Evolutionary conservation across 306 rosid species (phyloP).

Genomic region (Medicago ruthenica): DNA sequence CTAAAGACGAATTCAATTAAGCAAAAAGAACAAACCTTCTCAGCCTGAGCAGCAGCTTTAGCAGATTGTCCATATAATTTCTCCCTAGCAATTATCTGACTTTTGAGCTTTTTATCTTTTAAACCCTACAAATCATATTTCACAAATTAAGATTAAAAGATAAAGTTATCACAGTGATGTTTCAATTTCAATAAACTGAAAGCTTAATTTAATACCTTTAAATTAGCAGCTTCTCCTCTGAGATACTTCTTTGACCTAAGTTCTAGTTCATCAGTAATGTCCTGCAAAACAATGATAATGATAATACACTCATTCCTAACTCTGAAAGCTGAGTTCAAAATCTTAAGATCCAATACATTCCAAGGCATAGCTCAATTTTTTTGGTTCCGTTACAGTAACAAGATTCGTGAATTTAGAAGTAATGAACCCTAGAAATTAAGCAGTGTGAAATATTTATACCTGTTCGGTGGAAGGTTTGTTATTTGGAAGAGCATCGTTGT

Average conservation of each 20-base stretch:
- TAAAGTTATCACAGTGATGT: background rate
- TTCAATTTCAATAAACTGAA: conserved; percentile 21
- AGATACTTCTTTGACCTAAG: conserved; percentile 68
- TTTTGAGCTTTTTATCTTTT: conserved; percentile 76
- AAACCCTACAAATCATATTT: conserved; percentile 58
- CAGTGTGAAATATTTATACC: conserved; percentile 11
- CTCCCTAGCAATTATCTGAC: conserved; percentile 73
- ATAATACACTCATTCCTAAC: too few relatives aligned
- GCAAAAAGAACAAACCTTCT: conserved; percentile 63
- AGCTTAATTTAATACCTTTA: conserved; percentile 57
- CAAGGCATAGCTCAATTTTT: background rate
- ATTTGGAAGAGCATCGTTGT: conserved; percentile 32
- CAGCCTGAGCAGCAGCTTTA: conserved; percentile 76
- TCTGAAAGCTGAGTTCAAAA: background rate
- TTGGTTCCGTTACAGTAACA: too few relatives aligned
- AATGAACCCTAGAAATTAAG: too few relatives aligned
- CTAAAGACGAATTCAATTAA: background rate
- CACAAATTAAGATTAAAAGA: conserved; percentile 5
- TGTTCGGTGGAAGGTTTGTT: conserved; percentile 39
- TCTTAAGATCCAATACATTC: background rate
- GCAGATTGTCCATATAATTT: conserved; percentile 68
- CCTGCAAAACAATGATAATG: conserved; percentile 63
- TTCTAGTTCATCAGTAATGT: conserved; percentile 62
- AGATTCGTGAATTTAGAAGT: background rate
- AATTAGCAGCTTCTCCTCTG: conserved; percentile 73